Evolutionary conservation across 331 rosid genomes (phyloP).

Genomic region (Cucumis variabilis): DNA sequence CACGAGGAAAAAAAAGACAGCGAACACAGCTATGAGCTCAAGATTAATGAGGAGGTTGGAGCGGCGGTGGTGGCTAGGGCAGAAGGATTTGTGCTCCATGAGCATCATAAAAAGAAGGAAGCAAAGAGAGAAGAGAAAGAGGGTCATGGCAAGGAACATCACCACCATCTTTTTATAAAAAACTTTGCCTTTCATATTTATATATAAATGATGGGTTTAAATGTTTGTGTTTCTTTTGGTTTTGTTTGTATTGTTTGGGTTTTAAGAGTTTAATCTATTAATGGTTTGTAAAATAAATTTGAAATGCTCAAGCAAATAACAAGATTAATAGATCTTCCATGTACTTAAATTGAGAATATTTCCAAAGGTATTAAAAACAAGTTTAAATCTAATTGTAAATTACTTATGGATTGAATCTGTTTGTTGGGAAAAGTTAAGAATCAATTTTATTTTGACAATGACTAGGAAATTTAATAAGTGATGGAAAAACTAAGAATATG

Average conservation of each 20-base stretch:
- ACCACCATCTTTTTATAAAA: slow-evolving; percentile 52
- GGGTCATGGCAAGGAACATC: slow-evolving; percentile 69
- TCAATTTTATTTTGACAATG: too few species aligned
- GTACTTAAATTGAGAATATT: neutral
- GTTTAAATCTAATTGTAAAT: too few species aligned
- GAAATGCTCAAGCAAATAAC: neutral
- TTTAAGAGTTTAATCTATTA: neutral
- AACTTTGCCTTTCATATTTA: neutral
- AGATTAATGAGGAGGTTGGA: slow-evolving; percentile 70
- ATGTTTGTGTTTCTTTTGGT: neutral
- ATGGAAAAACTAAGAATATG: too few species aligned
- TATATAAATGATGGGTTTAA: neutral
- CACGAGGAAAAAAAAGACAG: slow-evolving; percentile 59
- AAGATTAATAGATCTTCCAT: neutral
- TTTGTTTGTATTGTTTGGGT: neutral
- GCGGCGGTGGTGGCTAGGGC: slow-evolving; percentile 57
- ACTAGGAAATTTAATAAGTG: too few species aligned
- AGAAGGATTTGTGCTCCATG: slow-evolving; percentile 62
- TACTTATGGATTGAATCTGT: too few species aligned
- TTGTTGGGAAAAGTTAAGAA: too few species aligned
- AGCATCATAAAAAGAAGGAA: slow-evolving; percentile 71
- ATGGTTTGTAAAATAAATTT: neutral
- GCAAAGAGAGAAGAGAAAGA: slow-evolving; percentile 58
- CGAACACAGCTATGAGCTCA: slow-evolving; percentile 67
- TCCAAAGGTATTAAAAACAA: too few species aligned